Base-by-base conservation (phyloP, 306 rosid genomes). In the Castanea sativa region DNA sequence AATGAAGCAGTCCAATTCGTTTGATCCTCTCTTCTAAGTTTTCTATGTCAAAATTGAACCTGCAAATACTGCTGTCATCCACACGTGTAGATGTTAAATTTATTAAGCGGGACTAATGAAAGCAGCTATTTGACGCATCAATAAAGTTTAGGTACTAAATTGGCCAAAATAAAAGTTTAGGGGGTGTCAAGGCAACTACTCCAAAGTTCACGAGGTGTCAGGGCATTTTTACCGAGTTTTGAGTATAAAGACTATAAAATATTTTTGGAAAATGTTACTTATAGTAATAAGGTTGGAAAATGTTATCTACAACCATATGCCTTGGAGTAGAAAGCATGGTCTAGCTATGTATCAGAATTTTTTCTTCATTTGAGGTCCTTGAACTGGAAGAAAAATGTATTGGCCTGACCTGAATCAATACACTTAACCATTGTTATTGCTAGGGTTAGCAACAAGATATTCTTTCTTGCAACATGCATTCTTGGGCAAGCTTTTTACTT, bases 321-420 rank as follows among this genome's bases (percentile, higher is more conserved):
- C 43, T 16, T 32, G 18, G 18, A 11, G 5, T 64, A 14, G 41
- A 63, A 29, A 63, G 35, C n/a, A 29, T 29, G 69, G 30, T 25
- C 32, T 63, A 14, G 4, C 20, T 15, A 15, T 15, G 69, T 64
- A 64, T 64, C 21, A 1, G 45, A 30, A 29, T 32, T 55, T 5
- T 67, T 52, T 65, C 29, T 65, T 19, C 8, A 52, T 27, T 30
- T n/a, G 76, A 59, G 60, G 30, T 64, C 65, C 65, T 78, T 78
- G 82, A 29, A 63, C 13, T 65, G 57, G 57, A 41, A 27, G 32
- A 64, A 5, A 30, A 29, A 64, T 59, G 32, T 23, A 9, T 23
- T 59, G 68, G 16, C 16, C 53, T 49, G 16, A 49, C 14, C 53
- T 49, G 53, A 11, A 10, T 43, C 59, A 8, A 45, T 33, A 33